Percentiles rank a stretch among this genome's conserved stretches.
Evolutionary conservation across 306 rosid species (phyloP).

Genomic region (Oemleria cerasiformis): DNA sequence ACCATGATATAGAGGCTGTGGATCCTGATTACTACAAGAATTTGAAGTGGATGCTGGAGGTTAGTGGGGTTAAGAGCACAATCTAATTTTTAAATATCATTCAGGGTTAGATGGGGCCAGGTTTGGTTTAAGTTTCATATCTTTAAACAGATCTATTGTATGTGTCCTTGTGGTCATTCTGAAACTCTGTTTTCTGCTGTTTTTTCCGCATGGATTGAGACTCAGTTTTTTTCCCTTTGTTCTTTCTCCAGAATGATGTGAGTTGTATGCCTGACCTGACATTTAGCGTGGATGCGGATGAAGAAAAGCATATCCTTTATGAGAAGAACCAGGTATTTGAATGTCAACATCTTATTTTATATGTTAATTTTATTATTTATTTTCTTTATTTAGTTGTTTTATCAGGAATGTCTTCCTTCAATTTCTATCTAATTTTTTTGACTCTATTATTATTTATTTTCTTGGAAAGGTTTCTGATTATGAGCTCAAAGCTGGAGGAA

Average conservation of each 20-base stretch:
- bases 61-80: constrained; percentile 33
- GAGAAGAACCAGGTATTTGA: constrained; percentile 78
- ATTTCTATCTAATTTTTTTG: background rate
- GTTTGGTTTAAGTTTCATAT: background rate
- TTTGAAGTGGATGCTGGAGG: constrained; percentile 99
- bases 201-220: constrained; percentile 14
- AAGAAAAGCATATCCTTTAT: constrained; percentile 92
- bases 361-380: constrained; percentile 3
- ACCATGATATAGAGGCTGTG: constrained; percentile 99
- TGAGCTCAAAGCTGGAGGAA: constrained; percentile 98
- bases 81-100: constrained; percentile 3
- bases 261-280: constrained; percentile 91
- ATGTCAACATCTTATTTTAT: constrained; percentile 16
- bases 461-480: constrained; percentile 81
- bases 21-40: constrained; percentile 98
- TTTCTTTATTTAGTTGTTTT: background rate
- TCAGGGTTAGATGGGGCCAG: background rate
- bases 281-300: constrained; percentile 99
- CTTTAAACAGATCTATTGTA: background rate
- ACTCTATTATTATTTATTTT: background rate
- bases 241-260: constrained; percentile 65
- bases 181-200: constrained; percentile 11
- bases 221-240: constrained; percentile 1
- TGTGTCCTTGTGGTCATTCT: background rate
- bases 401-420: background rate